Evolutionary conservation across 768 basidiomycete genomes (phyloP).

Genomic region (Amanita rimosa): DNA sequence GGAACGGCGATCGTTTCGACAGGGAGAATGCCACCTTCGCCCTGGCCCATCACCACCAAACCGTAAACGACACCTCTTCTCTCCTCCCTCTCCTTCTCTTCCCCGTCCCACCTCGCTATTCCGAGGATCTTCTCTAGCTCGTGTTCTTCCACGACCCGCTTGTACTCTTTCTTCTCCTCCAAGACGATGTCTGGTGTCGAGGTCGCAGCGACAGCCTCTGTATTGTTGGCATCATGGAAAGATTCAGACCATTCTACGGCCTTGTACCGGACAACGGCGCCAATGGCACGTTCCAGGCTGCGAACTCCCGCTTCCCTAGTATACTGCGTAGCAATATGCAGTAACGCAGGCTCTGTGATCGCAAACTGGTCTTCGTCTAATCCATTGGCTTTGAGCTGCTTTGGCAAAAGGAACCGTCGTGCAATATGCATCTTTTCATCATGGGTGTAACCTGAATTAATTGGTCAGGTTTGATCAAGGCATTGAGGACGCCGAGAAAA

Average conservation of each 20-base stretch:
- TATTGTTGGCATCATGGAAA: slow-evolving; percentile 23
- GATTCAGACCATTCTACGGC: slow-evolving; percentile 85
- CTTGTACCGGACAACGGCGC: slow-evolving; percentile 81
- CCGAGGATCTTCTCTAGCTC: slow-evolving; percentile 84
- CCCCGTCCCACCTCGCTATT: slow-evolving; percentile 67
- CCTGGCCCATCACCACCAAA: slow-evolving; percentile 79
- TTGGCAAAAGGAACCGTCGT: slow-evolving; percentile 76
- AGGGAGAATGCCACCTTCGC: slow-evolving; percentile 76
- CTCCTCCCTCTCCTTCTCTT: slow-evolving; percentile 68
- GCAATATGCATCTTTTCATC: slow-evolving; percentile 91
- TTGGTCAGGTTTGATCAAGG: not conserved
- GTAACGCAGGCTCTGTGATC: slow-evolving; percentile 59
- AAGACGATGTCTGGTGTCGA: slow-evolving; percentile 11
- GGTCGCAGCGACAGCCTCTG: not conserved
- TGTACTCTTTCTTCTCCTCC: slow-evolving; percentile 31
- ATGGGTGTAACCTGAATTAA: slow-evolving; percentile 58
- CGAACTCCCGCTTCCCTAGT: slow-evolving; percentile 93
- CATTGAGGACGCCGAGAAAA: not conserved
- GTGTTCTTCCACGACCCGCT: slow-evolving; percentile 44
- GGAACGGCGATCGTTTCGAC: slow-evolving; percentile 79
- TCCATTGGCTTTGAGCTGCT: slow-evolving; percentile 75
- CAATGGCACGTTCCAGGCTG: slow-evolving; percentile 77
- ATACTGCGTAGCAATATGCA: slow-evolving; percentile 66
- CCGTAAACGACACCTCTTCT: slow-evolving; percentile 74
- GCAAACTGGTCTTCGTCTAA: slow-evolving; percentile 47